Conservation (phyloP, 2,329 filamentous ascomycete species). For the Xylaria digitata region DNA sequence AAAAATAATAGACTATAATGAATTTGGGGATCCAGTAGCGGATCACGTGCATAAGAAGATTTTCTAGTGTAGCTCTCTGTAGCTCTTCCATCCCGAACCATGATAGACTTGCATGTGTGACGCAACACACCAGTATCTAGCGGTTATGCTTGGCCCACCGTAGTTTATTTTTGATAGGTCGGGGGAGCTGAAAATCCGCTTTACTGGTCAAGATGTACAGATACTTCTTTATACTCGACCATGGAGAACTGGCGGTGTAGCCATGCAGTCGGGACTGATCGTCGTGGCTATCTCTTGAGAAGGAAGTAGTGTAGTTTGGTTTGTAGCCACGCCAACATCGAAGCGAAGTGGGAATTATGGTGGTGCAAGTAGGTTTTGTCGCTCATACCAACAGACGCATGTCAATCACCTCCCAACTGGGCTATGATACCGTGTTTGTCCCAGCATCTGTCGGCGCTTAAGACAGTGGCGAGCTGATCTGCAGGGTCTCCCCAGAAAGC, state of each 20-base stretch:
- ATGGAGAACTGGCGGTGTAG: constrained; percentile 12
- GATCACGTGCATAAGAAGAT: constrained; percentile 4
- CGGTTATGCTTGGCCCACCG: background rate
- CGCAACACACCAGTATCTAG: background rate
- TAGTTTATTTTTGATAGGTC: background rate
- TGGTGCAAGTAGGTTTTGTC: background rate
- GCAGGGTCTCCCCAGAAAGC: background rate
- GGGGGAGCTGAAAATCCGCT: background rate
- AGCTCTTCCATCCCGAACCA: background rate
- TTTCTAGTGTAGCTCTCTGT: background rate
- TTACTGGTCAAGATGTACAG: background rate
- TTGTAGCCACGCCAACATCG: background rate
- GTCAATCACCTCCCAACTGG: background rate
- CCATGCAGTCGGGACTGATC: constrained; percentile 5
- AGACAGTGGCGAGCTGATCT: background rate
- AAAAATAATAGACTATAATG: background rate
- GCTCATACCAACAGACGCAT: background rate
- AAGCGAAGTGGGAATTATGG: background rate
- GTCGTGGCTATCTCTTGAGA: background rate
- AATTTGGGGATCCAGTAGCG: background rate
- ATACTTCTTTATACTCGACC: constrained; percentile 1
- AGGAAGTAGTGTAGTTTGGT: background rate
- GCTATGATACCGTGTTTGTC: background rate
- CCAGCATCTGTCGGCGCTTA: too few relatives aligned
- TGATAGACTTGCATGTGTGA: background rate